Evolutionary conservation across 78 protist species (phyloP).

Genomic region (Guillardia theta): DNA sequence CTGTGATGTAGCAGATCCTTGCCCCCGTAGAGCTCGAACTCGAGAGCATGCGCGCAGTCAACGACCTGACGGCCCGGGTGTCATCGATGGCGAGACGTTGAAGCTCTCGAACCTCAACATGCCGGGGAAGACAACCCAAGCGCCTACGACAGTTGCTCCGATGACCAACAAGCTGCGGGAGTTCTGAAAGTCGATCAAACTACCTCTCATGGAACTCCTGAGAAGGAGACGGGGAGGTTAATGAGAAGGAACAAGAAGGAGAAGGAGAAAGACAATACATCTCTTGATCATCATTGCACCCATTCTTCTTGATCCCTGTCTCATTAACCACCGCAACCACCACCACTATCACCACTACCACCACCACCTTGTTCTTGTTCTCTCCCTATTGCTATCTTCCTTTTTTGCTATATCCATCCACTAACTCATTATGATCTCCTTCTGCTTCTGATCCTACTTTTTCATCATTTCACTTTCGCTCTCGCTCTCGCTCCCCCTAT

Average conservation of each 20-base stretch:
- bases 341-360: not conserved
- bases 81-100: too few species aligned
- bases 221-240: not conserved
- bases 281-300: not conserved
- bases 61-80: too few species aligned
- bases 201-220: too few species aligned
- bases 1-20: not conserved
- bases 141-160: too few species aligned
- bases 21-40: slow-evolving; percentile 13
- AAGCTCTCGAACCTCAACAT: too few species aligned
- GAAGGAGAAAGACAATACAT: not conserved
- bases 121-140: too few species aligned
- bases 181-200: too few species aligned
- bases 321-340: not conserved
- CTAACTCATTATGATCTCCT: not conserved
- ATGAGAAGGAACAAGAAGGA: not conserved
- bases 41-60: too few species aligned
- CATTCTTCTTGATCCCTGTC: not conserved
- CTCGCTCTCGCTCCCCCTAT: not conserved
- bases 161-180: too few species aligned
- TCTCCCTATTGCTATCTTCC: not conserved
- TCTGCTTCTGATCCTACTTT: not conserved
- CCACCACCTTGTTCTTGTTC: not conserved
- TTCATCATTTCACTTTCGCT: not conserved
- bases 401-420: not conserved